These are phyloP conservation scores for Asterella californica DNA, from an alignment of 225 moss, liverwort and hornwort genomes.

Conservation along the genomic window DNA sequence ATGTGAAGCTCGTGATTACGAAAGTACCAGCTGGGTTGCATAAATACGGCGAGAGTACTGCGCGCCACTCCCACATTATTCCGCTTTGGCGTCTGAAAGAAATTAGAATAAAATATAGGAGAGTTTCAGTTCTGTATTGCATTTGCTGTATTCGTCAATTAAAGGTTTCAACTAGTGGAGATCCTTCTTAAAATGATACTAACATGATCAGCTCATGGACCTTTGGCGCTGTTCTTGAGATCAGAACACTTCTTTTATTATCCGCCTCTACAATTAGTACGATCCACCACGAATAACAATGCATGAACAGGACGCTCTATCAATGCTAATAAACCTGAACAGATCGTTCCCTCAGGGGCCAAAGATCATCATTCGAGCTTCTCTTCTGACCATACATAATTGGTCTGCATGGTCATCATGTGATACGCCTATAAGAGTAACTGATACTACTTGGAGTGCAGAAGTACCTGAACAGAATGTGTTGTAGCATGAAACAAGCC, in stretches of 20 bases:
- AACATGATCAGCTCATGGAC: too few species aligned
- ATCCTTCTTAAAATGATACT: not conserved
- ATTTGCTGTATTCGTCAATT: not conserved
- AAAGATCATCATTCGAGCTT: not conserved
- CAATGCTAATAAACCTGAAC: not conserved
- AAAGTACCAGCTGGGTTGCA: slow-evolving; percentile 86
- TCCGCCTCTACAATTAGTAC: not conserved
- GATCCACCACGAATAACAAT: not conserved
- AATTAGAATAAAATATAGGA: not conserved
- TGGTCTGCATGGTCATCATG: not conserved
- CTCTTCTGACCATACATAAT: not conserved
- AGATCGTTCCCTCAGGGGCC: not conserved
- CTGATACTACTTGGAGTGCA: not conserved
- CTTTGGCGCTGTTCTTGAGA: not conserved
- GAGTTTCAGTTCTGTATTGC: not conserved
- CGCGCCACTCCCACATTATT: slow-evolving; percentile 68
- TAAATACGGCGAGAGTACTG: slow-evolving; percentile 89
- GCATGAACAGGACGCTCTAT: not conserved
- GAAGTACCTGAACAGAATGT: slow-evolving; percentile 81
- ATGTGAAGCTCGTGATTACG: not conserved
- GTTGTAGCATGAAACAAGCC: slow-evolving; percentile 82
- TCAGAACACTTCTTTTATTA: not conserved
- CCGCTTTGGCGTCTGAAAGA: slow-evolving; percentile 26
- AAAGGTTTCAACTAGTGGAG: not conserved
- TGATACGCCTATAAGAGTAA: not conserved